Base-by-base conservation (phyloP, 2,329 filamentous ascomycete species). In the Aspergillus brasiliensis region DNA sequence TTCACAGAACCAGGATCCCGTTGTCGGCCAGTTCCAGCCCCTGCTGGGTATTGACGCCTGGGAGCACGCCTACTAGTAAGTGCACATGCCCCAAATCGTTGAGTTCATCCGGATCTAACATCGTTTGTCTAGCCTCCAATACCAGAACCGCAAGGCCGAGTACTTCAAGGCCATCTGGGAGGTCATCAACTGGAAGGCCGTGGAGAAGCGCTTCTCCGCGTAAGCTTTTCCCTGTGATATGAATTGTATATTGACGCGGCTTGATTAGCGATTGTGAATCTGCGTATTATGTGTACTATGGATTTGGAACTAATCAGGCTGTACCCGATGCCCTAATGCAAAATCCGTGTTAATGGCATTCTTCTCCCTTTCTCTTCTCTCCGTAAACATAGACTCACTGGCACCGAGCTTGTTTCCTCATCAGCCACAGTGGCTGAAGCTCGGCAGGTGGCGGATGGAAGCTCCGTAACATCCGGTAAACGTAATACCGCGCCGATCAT, bases 161-260 rank as follows among this genome's bases (percentile, higher is more conserved):
- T 97, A 97, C 84, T 97, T 97, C 80, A 86, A 86, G 71, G 91
- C 91, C 60, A 90, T 97, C 76, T 97, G 93, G 93, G 91, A 96
- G 69, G 92, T 97, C 52, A 83, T 97, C 78, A 97, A 97, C 87
- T 97, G 93, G 93, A 92, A 92, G 86, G 86, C 90, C 31, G 93
- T 92, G 47, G 88, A 91, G 77, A 87, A 88, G 83, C 86, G 91
- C 66, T 92, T 91, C 73, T 42, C 52, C 21, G 77, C 82, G 70
- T 84, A 82, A 75, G 65, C 23, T 40, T 27, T 42, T 31, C 27
- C 25, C 13, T 34, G 13, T 28, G 55, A 38, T 49, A 47, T 21
- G 37, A 58, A 21, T 11, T 58, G 58, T 56, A 56, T 47, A 49
- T 58, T 62, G 49, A 46, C 60, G 53, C 60, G 51, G 60, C 57